Percentiles rank a stretch among this genome's conserved stretches.
phyloP scores from a whole-genome alignment of 2,329 filamentous ascomycete genomes.

The Stachybotrys chartarum region DNA sequence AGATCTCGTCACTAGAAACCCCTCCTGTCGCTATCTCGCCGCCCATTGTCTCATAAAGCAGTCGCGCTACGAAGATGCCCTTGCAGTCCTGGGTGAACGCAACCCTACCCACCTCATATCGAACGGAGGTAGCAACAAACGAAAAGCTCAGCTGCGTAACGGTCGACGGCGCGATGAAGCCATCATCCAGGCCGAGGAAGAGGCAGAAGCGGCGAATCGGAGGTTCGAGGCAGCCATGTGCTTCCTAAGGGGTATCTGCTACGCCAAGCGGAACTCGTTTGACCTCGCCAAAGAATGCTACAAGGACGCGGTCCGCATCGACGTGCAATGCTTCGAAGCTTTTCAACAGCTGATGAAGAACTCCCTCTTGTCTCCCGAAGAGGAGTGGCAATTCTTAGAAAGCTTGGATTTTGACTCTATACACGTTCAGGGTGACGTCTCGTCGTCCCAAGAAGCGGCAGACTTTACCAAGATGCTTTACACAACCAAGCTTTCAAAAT shows the following conservation, averaged over 20 bases:
- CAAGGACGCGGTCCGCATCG: constrained; percentile 92
- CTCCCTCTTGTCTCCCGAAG: constrained; percentile 78
- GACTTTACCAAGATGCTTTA: constrained; percentile 96
- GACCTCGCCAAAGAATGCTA: constrained; percentile 97
- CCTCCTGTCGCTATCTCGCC: constrained; percentile 86
- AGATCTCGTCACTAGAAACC: constrained; percentile 72
- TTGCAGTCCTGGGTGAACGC: constrained; percentile 79
- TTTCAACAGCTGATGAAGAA: constrained; percentile 98
- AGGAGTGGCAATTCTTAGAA: constrained; percentile 85
- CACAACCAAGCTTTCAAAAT: constrained; percentile 91
- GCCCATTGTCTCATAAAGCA: constrained; percentile 94
- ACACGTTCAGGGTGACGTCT: constrained; percentile 54
- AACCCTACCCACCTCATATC: constrained; percentile 86
- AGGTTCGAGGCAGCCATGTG: constrained; percentile 97
- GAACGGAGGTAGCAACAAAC: constrained; percentile 35
- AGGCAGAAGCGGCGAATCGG: constrained; percentile 66
- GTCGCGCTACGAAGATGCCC: constrained; percentile 79
- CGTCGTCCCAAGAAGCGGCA: constrained; percentile 74
- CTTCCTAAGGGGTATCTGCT: constrained; percentile 87
- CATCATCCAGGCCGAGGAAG: constrained; percentile 19
- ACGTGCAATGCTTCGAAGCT: constrained; percentile 96
- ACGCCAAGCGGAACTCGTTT: constrained; percentile 94
- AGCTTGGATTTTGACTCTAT: constrained; percentile 87
- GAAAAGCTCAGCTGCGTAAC: constrained; percentile 27
- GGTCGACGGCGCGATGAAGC: constrained; percentile 24